Evolutionary conservation across 2,329 filamentous ascomycete species (phyloP), one percentile per base, ranked within the genome.

Genomic region (Cladobotryum mycophilum): DNA sequence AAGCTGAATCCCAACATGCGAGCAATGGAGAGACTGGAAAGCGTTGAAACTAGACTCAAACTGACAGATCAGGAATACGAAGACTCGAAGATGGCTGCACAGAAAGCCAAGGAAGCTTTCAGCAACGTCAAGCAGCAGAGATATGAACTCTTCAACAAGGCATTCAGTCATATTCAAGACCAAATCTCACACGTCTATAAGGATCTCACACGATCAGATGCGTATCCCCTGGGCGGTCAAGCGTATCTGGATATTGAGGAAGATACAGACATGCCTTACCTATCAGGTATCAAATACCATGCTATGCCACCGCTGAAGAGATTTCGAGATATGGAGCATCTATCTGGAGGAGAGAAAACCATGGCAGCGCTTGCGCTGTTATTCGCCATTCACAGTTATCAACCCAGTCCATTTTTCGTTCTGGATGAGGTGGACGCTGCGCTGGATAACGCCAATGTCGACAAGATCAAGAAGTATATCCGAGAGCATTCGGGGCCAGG

Each of bases 261-360:
- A 66, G 92, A 99, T 67, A 88, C 86, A n/a, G 90, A 96, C 56
- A 92, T 95, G 63, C 93, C 93, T 1, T 99, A 97, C 67, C 81
- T 96, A 4, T 89, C 88, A 38, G 93, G 93, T 33, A 90, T 99
- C 70, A 96, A 96, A 65, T 99, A 99, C 70, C 91, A 97, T 66
- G 95, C 93, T 55, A 99, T 97, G 91, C 93, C 93, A 17, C 93
- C 93, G 1, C 82, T 96, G 55, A 99, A 99, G 74, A 89, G 93
- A 42, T 99, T 99, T 80, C 82, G 93, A 61, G 95, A 99, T 68
- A 99, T 99, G 93, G 93, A 99, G 69, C 93, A 96, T 66, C 76
- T 99, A 9, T 96, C 89, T 1, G 93, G 93, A 61, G 93, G 93
- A 50, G 93, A 99, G 72, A 99, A 99, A 77, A 99, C 93, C 0